Conservation (phyloP, 2,329 filamentous ascomycete species). For the Colletotrichum gloeosporioides region DNA sequence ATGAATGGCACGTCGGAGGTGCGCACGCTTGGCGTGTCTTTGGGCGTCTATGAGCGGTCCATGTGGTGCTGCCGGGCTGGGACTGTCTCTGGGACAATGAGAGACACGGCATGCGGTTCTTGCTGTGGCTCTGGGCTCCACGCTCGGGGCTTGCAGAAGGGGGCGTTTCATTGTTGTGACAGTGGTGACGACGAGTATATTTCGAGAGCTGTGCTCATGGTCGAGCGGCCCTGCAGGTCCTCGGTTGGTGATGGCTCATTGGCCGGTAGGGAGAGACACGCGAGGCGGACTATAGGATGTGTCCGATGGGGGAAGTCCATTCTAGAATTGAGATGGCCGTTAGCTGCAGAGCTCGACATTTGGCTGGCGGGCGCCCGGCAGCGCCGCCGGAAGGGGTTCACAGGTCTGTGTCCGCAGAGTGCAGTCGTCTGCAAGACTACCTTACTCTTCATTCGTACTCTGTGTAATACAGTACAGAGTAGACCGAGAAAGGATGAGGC, state of each 20-base stretch:
- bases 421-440: not conserved
- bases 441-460: not conserved
- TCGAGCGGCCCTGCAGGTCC: conserved; percentile 10
- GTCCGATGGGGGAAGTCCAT: conserved; percentile 23
- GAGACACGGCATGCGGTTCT: not conserved
- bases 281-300: not conserved
- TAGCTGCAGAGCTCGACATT: conserved; percentile 3
- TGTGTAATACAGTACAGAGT: not conserved
- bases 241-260: not conserved
- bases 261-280: conserved; percentile 3
- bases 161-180: conserved; percentile 22
- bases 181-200: conserved; percentile 18
- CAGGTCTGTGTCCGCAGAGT: not conserved
- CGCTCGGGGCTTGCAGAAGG: conserved; percentile 21
- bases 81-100: not conserved
- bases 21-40: conserved; percentile 3
- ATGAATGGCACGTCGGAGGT: conserved; percentile 14
- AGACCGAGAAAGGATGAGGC: conserved; percentile 1
- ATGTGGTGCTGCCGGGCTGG: conserved; percentile 1
- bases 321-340: conserved; percentile 17
- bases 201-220: conserved; percentile 15
- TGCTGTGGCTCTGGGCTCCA: conserved; percentile 10
- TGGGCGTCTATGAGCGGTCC: conserved; percentile 8
- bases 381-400: not conserved
- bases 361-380: not conserved